Conservation (phyloP, 148 eudicot species). For the Suaeda aralocaspica region DNA sequence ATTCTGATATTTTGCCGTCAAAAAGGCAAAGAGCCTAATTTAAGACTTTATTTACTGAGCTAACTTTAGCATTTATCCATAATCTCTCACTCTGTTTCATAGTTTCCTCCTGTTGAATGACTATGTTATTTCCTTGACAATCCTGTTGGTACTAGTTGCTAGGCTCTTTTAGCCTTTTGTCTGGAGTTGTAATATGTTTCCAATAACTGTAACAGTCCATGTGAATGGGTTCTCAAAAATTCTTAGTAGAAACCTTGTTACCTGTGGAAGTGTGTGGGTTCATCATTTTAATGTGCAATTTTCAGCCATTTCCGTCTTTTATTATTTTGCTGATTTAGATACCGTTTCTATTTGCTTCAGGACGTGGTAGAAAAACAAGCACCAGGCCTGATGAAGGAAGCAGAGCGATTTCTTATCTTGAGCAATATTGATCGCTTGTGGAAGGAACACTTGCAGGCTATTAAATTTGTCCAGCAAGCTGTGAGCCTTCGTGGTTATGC, state of each 20-base stretch:
- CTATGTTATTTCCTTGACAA: background rate
- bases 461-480: constrained; percentile 97
- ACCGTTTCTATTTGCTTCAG: constrained; percentile 32
- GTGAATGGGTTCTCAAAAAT: background rate
- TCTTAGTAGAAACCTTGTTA: background rate
- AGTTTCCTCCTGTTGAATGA: background rate
- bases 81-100: constrained; percentile 2
- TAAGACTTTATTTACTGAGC: background rate
- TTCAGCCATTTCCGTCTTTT: background rate
- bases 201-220: background rate
- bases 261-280: background rate
- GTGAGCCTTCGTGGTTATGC: constrained; percentile 98
- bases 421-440: constrained; percentile 95
- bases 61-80: background rate
- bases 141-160: background rate
- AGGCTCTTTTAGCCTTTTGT: background rate
- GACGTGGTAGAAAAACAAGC: constrained; percentile 78
- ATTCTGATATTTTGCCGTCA: background rate
- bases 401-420: constrained; percentile 83
- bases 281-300: background rate
- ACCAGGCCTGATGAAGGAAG: constrained; percentile 95
- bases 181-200: background rate
- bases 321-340: background rate
- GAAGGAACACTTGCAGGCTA: constrained; percentile 98
- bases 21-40: background rate